Base-by-base conservation (phyloP, 768 basidiomycete genomes). In the Pisolithus marmoratus region DNA sequence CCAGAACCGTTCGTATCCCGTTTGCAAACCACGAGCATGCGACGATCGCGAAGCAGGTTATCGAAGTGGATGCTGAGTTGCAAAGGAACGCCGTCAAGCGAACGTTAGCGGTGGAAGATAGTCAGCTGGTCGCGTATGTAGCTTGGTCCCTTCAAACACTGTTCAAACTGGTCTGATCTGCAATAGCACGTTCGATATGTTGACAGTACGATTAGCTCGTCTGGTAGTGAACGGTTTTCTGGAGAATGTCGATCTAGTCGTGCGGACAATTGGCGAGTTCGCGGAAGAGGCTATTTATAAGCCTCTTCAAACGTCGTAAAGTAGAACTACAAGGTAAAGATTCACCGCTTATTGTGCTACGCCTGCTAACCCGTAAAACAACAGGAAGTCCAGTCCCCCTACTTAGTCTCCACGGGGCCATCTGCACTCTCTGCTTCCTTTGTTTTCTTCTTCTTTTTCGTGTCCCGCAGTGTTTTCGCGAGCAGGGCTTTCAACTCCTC, bases 371-470 rank as follows among this genome's bases (percentile, higher is more conserved):
- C 48, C 55, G 55, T 59, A 53, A 49, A 56, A 57, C 34, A 34
- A 34, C 34, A 34, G 14, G 58, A 56, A 24, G 19, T 51, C 37
- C 42, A 29, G 47, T 51, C 51, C 56, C 51, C 59, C 59, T 60
- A 63, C 52, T 63, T 59, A 50, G 59, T 61, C 61, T 63, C 65
- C 52, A 56, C 63, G 36, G 44, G 22, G 37, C 65, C 71, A 29
- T 71, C 72, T 38, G 71, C 80, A 45, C 63, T 74, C 51, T 80
- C 84, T 58, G 69, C 74, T 56, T 80, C 79, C 68, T 81, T 81
- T 49, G 82, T 75, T 66, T 83, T 81, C 83, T 92, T 94, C 78
- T 77, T 89, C 82, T 94, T 95, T 81, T 90, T 94, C 71, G 74
- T 82, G 71, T 93, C 91, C 53, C 95, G 81, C 58, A 99, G 70